Percentiles rank a stretch among this genome's conserved stretches.
phyloP scores from a whole-genome alignment of 148 eudicot genomes.

The Nyssa sinensis region DNA sequence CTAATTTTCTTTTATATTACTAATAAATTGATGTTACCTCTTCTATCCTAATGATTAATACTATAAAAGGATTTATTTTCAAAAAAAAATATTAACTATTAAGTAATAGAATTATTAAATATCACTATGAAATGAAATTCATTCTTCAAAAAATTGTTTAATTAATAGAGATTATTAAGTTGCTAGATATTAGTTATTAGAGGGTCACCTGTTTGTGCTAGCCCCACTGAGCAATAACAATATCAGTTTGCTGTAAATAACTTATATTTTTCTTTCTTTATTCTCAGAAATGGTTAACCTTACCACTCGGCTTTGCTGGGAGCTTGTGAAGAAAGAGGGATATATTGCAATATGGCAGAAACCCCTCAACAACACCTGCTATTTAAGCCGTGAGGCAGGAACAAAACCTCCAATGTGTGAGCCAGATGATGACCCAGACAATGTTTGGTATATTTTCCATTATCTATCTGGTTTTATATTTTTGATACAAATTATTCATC shows the following conservation, averaged over 20 bases:
- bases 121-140: too few species aligned
- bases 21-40: too few species aligned
- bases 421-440: constrained; percentile 77
- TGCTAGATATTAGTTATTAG: too few species aligned
- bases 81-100: too few species aligned
- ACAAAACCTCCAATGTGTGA: constrained; percentile 77
- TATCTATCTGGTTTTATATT: neutral
- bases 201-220: too few species aligned
- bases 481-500: neutral
- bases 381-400: constrained; percentile 66
- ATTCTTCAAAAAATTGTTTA: too few species aligned
- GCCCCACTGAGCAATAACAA: neutral
- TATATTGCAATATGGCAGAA: constrained; percentile 98
- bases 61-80: too few species aligned
- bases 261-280: constrained; percentile 1
- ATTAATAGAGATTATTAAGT: too few species aligned
- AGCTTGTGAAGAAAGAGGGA: constrained; percentile 88
- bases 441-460: constrained; percentile 63
- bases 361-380: constrained; percentile 86
- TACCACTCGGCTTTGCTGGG: constrained; percentile 88
- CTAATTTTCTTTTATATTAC: too few species aligned
- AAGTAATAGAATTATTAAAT: too few species aligned
- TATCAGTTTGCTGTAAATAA: constrained; percentile 6
- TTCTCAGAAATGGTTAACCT: constrained; percentile 82
- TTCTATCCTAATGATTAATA: too few species aligned